phyloP scores from a whole-genome alignment of 345 rosid genomes.

The Linum trigynum region DNA sequence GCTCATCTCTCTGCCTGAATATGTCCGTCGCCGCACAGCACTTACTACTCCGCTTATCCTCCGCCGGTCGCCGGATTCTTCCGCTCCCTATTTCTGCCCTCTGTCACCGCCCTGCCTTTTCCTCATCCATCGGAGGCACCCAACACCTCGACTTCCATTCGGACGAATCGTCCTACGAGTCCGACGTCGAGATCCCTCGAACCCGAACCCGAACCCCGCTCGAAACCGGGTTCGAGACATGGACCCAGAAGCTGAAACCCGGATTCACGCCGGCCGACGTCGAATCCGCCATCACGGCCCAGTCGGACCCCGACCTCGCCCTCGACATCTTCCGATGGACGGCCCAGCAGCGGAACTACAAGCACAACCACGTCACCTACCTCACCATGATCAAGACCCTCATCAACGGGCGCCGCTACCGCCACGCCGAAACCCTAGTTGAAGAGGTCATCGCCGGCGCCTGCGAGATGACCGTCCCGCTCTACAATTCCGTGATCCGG shows the following conservation, averaged over 20 bases:
- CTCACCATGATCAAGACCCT: constrained; percentile 50
- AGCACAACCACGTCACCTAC: constrained; percentile 57
- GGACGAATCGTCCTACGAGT: not conserved
- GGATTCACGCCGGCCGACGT: constrained; percentile 72
- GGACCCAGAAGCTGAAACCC: constrained; percentile 70
- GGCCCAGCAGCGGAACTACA: constrained; percentile 58
- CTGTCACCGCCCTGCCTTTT: constrained; percentile 20
- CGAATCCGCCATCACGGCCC: constrained; percentile 54
- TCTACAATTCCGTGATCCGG: constrained; percentile 54
- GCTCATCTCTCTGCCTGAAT: not conserved
- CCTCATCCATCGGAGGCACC: constrained; percentile 18
- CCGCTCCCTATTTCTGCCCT: not conserved
- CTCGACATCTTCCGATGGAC: constrained; percentile 94
- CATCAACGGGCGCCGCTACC: constrained; percentile 53
- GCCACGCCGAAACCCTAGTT: constrained; percentile 54
- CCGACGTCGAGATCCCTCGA: constrained; percentile 9
- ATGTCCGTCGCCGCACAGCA: constrained; percentile 34
- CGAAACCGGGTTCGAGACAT: constrained; percentile 67
- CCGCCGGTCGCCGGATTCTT: constrained; percentile 1
- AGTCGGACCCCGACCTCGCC: constrained; percentile 79
- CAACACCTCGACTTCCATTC: constrained; percentile 12
- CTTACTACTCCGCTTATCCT: constrained; percentile 12
- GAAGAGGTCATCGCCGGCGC: constrained; percentile 89
- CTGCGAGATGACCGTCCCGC: constrained; percentile 57
- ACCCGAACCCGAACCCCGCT: constrained; percentile 60